Conservation (phyloP, 352 stramenopile genomes). For the Pythium pyrilobum region DNA sequence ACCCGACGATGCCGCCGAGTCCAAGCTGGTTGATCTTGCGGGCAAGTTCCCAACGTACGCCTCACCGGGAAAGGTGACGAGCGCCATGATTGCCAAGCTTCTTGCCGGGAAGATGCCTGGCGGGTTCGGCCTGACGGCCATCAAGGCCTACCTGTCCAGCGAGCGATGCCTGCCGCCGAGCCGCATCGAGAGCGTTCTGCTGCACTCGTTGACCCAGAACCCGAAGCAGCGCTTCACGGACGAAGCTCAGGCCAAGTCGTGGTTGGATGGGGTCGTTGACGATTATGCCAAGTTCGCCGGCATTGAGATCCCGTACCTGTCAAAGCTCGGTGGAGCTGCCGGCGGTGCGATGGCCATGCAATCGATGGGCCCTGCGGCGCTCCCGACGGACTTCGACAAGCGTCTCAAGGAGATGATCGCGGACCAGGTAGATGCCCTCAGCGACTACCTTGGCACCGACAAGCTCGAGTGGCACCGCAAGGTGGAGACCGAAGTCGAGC, state of each 20-base stretch:
- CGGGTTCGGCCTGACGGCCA: conserved; percentile 68
- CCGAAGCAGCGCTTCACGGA: conserved; percentile 67
- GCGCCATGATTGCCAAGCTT: conserved; percentile 73
- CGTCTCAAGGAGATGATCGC: conserved; percentile 29
- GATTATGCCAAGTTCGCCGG: conserved; percentile 56
- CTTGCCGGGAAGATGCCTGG: conserved; percentile 76
- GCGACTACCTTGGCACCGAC: conserved; percentile 30
- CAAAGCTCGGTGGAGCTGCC: conserved; percentile 21
- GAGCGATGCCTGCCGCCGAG: conserved; percentile 71
- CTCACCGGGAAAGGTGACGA: conserved; percentile 71
- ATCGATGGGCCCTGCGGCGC: conserved; percentile 13
- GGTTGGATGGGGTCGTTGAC: conserved; percentile 72
- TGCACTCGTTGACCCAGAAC: conserved; percentile 63
- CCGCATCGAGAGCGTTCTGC: conserved; percentile 72
- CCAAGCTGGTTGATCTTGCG: conserved; percentile 69
- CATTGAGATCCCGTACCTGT: conserved; percentile 37
- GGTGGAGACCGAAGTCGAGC: conserved; percentile 24
- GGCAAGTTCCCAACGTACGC: conserved; percentile 61
- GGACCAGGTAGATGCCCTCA: conserved; percentile 26
- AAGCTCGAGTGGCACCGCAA: conserved; percentile 23
- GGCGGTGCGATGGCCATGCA: conserved; percentile 9
- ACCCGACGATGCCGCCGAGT: conserved; percentile 69
- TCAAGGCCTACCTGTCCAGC: conserved; percentile 63
- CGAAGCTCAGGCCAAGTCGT: conserved; percentile 60
- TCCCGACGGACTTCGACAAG: conserved; percentile 27